Evolutionary conservation across 192 early-diverging fungal species (phyloP).

Genomic region (Jimgerdemannia lactiflua): DNA sequence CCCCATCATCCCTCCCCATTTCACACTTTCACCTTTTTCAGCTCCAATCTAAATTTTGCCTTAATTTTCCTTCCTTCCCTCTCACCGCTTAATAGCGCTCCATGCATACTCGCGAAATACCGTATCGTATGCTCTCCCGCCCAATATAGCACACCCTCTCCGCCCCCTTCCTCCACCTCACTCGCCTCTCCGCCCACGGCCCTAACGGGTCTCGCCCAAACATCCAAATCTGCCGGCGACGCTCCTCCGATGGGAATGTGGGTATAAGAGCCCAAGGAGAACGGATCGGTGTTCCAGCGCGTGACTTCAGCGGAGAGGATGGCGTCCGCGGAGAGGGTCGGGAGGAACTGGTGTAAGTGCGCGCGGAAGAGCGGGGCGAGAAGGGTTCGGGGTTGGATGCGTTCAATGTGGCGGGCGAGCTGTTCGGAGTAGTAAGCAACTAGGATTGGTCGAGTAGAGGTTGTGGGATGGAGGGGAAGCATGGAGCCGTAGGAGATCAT

Average conservation of each 20-base stretch:
- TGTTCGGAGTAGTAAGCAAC: constrained; percentile 8
- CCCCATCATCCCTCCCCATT: too few species aligned
- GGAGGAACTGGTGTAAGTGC: background rate
- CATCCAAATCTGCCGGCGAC: constrained; percentile 22
- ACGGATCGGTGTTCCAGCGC: constrained; percentile 39
- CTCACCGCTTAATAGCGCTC: constrained; percentile 37
- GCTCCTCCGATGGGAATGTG: constrained; percentile 31
- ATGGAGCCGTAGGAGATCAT: background rate
- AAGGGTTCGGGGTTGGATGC: constrained; percentile 1
- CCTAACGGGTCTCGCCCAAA: constrained; percentile 26
- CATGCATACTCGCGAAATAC: constrained; percentile 45
- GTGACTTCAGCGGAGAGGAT: constrained; percentile 29
- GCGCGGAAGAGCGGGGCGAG: constrained; percentile 16
- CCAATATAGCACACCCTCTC: constrained; percentile 31
- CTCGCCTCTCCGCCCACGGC: constrained; percentile 3
- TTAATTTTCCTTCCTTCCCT: too few species aligned
- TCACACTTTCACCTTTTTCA: too few species aligned
- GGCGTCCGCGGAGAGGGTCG: background rate
- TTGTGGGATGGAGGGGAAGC: too few species aligned
- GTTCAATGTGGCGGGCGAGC: constrained; percentile 21
- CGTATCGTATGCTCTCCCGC: constrained; percentile 42
- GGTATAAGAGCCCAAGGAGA: constrained; percentile 39
- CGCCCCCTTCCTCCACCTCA: constrained; percentile 17
- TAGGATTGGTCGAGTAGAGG: too few species aligned
- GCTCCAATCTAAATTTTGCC: too few species aligned